Percentiles rank a stretch among this genome's conserved stretches.
Conservation (phyloP, 2,329 filamentous ascomycete genomes). For the Pseudocercospora musae region DNA sequence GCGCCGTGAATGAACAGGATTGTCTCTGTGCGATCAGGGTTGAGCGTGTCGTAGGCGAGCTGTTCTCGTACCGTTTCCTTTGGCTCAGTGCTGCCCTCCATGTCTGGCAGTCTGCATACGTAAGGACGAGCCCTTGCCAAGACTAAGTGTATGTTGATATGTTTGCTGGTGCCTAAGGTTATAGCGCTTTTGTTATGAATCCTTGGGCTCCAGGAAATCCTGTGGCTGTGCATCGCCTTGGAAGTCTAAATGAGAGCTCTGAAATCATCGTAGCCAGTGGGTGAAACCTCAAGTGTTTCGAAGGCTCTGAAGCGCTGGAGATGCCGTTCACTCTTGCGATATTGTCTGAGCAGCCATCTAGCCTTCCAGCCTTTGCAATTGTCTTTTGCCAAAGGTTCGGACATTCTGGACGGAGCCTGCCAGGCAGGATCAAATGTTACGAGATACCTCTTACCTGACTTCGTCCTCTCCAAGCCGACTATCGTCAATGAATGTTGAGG, state of each 20-base stretch:
- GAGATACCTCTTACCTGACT: slow-evolving; percentile 63
- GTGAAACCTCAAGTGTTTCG: slow-evolving; percentile 53
- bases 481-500: slow-evolving; percentile 88
- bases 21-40: slow-evolving; percentile 12
- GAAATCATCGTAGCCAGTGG: neutral
- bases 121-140: neutral
- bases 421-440: slow-evolving; percentile 88
- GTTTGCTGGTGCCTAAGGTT: neutral
- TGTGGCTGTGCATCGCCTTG: neutral
- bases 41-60: slow-evolving; percentile 12
- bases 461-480: slow-evolving; percentile 71
- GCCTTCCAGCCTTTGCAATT: slow-evolving; percentile 38
- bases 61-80: neutral
- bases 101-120: neutral
- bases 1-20: slow-evolving; percentile 30
- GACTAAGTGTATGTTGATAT: neutral
- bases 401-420: slow-evolving; percentile 62
- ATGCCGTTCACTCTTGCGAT: slow-evolving; percentile 67
- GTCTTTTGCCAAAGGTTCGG: slow-evolving; percentile 44
- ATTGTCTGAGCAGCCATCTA: slow-evolving; percentile 55
- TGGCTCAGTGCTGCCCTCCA: neutral
- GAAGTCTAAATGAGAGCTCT: neutral
- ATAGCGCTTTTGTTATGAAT: neutral
- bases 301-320: slow-evolving; percentile 70
- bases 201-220: neutral